Base-by-base conservation (phyloP, 352 stramenopile genomes). In the Pythium graminicola region DNA sequence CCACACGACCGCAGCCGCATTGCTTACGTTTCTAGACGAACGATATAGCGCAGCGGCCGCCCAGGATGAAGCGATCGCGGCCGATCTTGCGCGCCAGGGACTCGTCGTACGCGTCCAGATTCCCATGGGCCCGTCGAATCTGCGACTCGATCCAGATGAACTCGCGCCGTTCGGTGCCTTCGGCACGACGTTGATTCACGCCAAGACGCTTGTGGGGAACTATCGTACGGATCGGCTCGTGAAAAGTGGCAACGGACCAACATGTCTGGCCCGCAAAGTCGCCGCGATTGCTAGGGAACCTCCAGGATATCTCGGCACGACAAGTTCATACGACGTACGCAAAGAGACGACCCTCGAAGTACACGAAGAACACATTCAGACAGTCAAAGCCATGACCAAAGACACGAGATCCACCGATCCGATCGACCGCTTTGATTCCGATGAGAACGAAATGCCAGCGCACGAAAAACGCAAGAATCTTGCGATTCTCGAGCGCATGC, bases 51-150 rank as follows among this genome's bases (percentile, higher is more conserved):
- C 80, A 24, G 81, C 81, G 1, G 49, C 65, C 4, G 38, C 57
- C 0, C 54, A 60, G 0, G 81, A 92, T 36, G 64, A 75, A 16
- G 54, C 50, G 22, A 62, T 77, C 14, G 78, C 69, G 1, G 41
- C 68, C 8, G 50, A 79, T n/a, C 48, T 92, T 19, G 72, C 68
- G 27, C 47, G 60, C 0, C 54, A 72, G 19, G 81, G 81, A 16
- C 68, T 92, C n/a, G 72, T 87, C 17, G 46, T 88, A 20, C 86
- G 84, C 36, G 72, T 74, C 10, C 81, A 92, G 51, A 81, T 89
- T 45, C 81, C 81, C 1, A 70, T 92, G 32, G 81, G 78, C 1
- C 74, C 78, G 2, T 83, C 81, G 3, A 70, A 72, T 35, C 58
- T 89, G 29, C 54, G 56, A 9, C 54, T 92, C 6, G 66, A 82